Percentiles rank a stretch among this genome's conserved stretches.
These are phyloP conservation scores for Pythium phragmitis DNA, from an alignment of 352 stramenopile species.

Conservation along the genomic window DNA sequence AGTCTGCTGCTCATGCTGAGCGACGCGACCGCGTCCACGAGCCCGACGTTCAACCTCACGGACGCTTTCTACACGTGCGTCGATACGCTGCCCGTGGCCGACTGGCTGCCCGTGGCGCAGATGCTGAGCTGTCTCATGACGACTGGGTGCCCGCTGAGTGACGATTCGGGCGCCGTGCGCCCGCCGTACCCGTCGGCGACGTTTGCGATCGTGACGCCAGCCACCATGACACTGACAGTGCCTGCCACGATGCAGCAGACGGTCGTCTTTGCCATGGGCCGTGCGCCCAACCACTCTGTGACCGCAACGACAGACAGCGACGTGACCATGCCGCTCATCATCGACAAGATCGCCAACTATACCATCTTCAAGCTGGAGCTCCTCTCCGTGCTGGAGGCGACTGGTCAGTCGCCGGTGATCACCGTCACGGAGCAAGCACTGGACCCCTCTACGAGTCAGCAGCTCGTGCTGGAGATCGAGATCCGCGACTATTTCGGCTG, in stretches of 20 bases:
- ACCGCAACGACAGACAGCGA: background rate
- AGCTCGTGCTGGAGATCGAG: constrained; percentile 11
- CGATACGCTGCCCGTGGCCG: background rate
- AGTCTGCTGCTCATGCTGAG: constrained; percentile 14
- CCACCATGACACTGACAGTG: background rate
- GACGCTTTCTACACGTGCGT: constrained; percentile 14
- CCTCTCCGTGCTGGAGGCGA: background rate
- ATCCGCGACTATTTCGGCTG: constrained; percentile 17
- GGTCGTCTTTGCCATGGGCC: background rate
- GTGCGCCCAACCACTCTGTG: constrained; percentile 5
- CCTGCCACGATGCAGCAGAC: background rate
- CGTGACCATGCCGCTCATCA: background rate
- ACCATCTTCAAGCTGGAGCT: background rate
- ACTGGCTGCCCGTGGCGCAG: constrained; percentile 12
- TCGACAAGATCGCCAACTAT: background rate
- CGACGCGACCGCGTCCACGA: background rate
- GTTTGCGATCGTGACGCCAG: constrained; percentile 7
- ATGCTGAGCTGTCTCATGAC: constrained; percentile 18
- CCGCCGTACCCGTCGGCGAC: constrained; percentile 6
- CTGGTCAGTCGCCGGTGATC: constrained; percentile 10
- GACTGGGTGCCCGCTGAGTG: background rate
- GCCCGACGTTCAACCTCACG: constrained; percentile 13
- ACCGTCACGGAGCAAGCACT: background rate
- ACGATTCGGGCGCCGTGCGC: background rate
- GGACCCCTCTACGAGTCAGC: background rate